These are phyloP conservation scores for Calonectria leucothoes DNA, from an alignment of 2,329 filamentous ascomycete genomes.

Conservation along the genomic window DNA sequence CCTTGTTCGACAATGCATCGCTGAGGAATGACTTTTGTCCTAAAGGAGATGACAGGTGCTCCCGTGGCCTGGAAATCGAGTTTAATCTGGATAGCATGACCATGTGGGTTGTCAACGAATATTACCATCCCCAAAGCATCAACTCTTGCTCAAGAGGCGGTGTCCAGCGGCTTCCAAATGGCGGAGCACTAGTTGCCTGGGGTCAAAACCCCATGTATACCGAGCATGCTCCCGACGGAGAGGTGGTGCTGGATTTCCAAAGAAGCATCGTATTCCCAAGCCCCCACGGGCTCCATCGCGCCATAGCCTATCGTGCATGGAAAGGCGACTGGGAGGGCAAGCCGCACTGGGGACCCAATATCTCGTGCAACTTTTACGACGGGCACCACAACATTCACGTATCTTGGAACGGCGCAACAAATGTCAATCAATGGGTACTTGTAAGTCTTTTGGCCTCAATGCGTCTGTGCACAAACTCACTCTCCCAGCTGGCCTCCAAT, in stretches of 20 bases:
- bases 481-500: not conserved
- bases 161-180: conserved; percentile 3
- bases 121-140: conserved; percentile 6
- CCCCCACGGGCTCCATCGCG: not conserved
- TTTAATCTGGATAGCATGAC: not conserved
- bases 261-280: not conserved
- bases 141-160: conserved; percentile 1
- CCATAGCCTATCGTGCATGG: not conserved
- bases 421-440: not conserved
- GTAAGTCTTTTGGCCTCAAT: not conserved
- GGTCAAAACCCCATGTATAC: conserved; percentile 10
- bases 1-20: conserved; percentile 4
- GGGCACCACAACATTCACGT: not conserved
- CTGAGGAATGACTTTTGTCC: conserved; percentile 1
- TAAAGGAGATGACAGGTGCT: not conserved
- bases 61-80: conserved; percentile 5
- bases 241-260: conserved; percentile 8
- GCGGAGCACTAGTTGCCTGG: conserved; percentile 2
- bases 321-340: conserved; percentile 6
- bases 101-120: conserved; percentile 11
- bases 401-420: conserved; percentile 2
- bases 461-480: not conserved
- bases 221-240: not conserved
- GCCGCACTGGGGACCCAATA: conserved; percentile 9
- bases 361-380: not conserved